These are phyloP conservation scores for Leccinum pallidistipes DNA, from an alignment of 1,284 basidiomycete genomes.

Conservation along the genomic window DNA sequence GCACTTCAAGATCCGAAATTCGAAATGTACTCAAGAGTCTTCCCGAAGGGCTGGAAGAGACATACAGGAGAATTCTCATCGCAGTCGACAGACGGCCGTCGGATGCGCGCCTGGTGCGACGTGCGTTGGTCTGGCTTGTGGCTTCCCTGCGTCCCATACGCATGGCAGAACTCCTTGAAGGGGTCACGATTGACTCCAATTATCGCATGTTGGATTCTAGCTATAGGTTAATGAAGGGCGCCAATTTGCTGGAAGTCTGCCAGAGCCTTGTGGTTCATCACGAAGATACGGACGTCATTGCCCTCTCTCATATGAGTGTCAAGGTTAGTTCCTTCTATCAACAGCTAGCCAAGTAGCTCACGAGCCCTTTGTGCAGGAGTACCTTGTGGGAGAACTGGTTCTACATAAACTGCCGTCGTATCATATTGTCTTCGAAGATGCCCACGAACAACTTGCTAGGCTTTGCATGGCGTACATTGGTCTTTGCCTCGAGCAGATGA, in stretches of 20 bases:
- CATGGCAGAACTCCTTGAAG: background rate
- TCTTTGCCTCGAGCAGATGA: background rate
- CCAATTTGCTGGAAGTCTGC: conserved; percentile 1
- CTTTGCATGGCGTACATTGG: conserved; percentile 5
- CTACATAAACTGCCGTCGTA: background rate
- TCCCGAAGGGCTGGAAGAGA: conserved; percentile 14
- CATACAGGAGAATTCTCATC: conserved; percentile 13
- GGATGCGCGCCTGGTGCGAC: background rate
- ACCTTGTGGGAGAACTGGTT: conserved; percentile 5
- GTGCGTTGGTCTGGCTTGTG: conserved; percentile 11
- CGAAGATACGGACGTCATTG: conserved; percentile 1
- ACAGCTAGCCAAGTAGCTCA: background rate
- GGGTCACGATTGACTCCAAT: conserved; percentile 3
- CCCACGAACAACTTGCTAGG: conserved; percentile 4
- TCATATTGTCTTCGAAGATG: conserved; percentile 1
- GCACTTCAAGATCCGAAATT: background rate
- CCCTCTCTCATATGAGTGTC: conserved; percentile 11
- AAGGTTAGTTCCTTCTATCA: background rate
- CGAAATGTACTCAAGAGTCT: conserved; percentile 5
- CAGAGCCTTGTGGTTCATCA: conserved; percentile 6
- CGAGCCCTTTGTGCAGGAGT: conserved; percentile 1
- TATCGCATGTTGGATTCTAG: conserved; percentile 1
- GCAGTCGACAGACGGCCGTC: background rate
- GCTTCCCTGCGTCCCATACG: conserved; percentile 1
- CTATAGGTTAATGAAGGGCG: background rate